phyloP scores from a whole-genome alignment of 306 rosid genomes.

The Amphicarpaea edgeworthii region DNA sequence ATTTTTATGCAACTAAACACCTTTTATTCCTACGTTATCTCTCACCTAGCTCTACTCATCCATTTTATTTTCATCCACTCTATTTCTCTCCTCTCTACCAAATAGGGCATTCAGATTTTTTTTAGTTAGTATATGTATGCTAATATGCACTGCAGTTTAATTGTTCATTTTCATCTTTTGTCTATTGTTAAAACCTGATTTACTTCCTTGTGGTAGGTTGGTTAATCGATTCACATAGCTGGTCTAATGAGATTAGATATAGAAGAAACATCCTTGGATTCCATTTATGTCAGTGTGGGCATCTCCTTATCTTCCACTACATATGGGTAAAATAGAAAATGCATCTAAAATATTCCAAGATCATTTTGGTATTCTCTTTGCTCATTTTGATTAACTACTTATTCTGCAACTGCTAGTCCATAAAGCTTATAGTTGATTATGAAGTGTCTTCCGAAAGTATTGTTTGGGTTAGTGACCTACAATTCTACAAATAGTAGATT shows the following conservation, averaged over 20 bases:
- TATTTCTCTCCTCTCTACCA: no score
- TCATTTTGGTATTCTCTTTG: constrained; percentile 77
- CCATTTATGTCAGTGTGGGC: constrained; percentile 91
- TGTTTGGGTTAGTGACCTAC: constrained; percentile 18
- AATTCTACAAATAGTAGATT: constrained; percentile 18
- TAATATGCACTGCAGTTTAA: neutral
- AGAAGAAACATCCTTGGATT: constrained; percentile 70
- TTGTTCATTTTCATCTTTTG: neutral
- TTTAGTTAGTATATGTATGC: neutral
- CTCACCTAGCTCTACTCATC: no score
- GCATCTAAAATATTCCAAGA: constrained; percentile 67
- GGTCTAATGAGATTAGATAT: constrained; percentile 94
- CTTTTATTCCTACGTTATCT: no score
- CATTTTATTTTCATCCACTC: no score
- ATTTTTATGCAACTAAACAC: no score
- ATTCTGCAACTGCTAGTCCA: constrained; percentile 13
- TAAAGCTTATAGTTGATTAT: constrained; percentile 3
- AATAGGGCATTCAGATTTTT: constrained; percentile 15
- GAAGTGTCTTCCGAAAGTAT: constrained; percentile 6
- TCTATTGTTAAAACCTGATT: constrained; percentile 5
- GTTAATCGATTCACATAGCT: constrained; percentile 86
- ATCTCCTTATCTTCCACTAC: constrained; percentile 85
- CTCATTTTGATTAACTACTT: constrained; percentile 28
- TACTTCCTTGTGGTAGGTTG: constrained; percentile 65
- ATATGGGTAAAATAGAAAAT: constrained; percentile 91